Evolutionary conservation across 495 filamentous ascomycete genomes (phyloP).

Genomic region (Penicillium waksmanii): DNA sequence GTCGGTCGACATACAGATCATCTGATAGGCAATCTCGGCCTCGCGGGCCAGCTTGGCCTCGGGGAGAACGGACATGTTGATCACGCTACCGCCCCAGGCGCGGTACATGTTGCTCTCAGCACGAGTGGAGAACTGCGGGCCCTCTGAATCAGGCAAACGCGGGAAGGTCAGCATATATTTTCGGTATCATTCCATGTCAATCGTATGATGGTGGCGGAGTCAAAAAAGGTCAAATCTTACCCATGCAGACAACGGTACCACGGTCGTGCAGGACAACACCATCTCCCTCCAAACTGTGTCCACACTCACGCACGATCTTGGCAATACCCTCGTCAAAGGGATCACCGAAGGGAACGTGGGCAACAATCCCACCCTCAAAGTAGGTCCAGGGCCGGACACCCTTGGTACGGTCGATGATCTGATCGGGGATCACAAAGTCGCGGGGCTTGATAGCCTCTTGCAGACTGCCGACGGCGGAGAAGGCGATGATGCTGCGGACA

Average conservation of each 20-base stretch:
- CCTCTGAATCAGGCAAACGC: constrained; percentile 57
- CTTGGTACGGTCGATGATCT: constrained; percentile 98
- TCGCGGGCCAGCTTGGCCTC: constrained; percentile 95
- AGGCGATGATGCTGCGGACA: constrained; percentile 87
- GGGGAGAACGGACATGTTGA: constrained; percentile 97
- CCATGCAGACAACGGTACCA: constrained; percentile 89
- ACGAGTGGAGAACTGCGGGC: constrained; percentile 96
- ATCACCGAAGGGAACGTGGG: constrained; percentile 93
- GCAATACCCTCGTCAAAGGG: constrained; percentile 85
- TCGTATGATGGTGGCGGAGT: neutral
- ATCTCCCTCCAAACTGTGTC: constrained; percentile 75
- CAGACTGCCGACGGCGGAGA: constrained; percentile 92
- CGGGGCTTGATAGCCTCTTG: constrained; percentile 89
- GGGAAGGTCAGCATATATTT: neutral
- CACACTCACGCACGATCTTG: constrained; percentile 69
- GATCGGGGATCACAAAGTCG: constrained; percentile 95
- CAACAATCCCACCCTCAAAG: constrained; percentile 92
- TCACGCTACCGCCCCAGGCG: constrained; percentile 83
- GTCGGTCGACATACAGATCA: constrained; percentile 99
- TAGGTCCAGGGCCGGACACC: constrained; percentile 91
- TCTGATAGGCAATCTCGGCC: constrained; percentile 94
- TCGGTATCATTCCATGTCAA: neutral
- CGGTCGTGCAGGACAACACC: constrained; percentile 75
- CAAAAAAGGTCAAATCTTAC: constrained; percentile 38
- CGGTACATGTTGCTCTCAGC: constrained; percentile 95